Base-by-base conservation (phyloP, 2,329 filamentous ascomycete species). In the Ophiocordyceps polyrhachis-furcata region DNA sequence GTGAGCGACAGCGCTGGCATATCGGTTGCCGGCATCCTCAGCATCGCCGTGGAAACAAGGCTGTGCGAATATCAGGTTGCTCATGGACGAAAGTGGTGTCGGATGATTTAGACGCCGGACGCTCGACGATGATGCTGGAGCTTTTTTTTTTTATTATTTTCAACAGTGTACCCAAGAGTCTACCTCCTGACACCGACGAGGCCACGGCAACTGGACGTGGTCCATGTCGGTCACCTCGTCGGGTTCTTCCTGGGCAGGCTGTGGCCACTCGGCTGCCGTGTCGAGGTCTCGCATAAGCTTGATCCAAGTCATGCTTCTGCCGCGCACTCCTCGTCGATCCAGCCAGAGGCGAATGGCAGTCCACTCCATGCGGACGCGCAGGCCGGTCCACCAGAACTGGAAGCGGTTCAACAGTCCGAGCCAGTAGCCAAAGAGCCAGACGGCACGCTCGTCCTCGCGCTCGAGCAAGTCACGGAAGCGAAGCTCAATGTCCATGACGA, bases 1-100 rank as follows among this genome's bases (percentile, higher is more conserved):
- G 89, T 95, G 38, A 93, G 86, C 57, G 91, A 96, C 59, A 91
- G 84, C 38, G 88, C 68, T 0, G 89, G 91, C 0, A 93, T 96
- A 31, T 94, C 85, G 56, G 71, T 93, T 13, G 89, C 89, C 0
- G 85, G 86, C 0, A 78, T 96, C 43, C 54, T 94, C 11, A 80
- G 87, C 38, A 89, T 95, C 71, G 70, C 67, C 2, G 70, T 95
- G 60, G 89, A 96, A 64, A 78, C 83, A 1, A 73, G 74, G 59
- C 63, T 96, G 21, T 98, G 91, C 60, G 70, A 72, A 42, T 93
- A 83, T 73, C 88, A 96, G 62, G 83, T 93, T 21, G 62, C 62
- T n/a, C 79, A 81, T 52, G 89, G 89, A 3, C 71, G 84, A 51
- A 75, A 83, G 48, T 88, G 75, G 69, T 89, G 83, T 56, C 73